Conservation (phyloP, 83 land plant species). For the Diphasiastrum complanatum region DNA sequence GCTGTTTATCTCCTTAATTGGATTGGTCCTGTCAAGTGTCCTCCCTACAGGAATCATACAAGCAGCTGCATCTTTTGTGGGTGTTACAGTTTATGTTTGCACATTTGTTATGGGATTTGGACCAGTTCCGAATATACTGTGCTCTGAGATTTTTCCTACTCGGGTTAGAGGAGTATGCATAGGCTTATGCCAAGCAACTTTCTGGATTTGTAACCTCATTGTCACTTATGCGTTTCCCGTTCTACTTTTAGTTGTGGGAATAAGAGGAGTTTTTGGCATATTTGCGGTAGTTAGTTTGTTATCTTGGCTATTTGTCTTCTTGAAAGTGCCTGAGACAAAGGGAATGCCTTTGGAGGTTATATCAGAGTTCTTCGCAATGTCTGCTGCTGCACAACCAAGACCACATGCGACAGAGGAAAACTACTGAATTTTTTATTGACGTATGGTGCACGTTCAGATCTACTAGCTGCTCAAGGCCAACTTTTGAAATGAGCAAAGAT, state of each 20-base stretch:
- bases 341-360: constrained; percentile 45
- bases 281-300: constrained; percentile 24
- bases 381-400: too few species aligned
- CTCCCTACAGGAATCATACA: constrained; percentile 27
- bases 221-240: constrained; percentile 35
- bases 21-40: constrained; percentile 18
- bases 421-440: too few species aligned
- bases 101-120: constrained; percentile 46
- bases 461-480: too few species aligned
- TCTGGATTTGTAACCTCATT: constrained; percentile 36
- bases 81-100: constrained; percentile 35
- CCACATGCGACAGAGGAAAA: too few species aligned
- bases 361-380: constrained; percentile 40
- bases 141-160: constrained; percentile 51
- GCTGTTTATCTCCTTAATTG: constrained; percentile 25
- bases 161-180: constrained; percentile 37
- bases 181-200: constrained; percentile 32
- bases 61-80: constrained; percentile 23
- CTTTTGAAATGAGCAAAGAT: too few species aligned
- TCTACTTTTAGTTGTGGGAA: constrained; percentile 23
- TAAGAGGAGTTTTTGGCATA: constrained; percentile 34
- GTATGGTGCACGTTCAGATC: too few species aligned
- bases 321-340: constrained; percentile 48
- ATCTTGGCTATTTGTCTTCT: constrained; percentile 39
- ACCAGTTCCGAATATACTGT: constrained; percentile 45